Percentiles rank a stretch among this genome's conserved stretches.
These are phyloP conservation scores for Elaeis guineensis DNA, from an alignment of 176 grass and related monocot species.

Conservation along the genomic window DNA sequence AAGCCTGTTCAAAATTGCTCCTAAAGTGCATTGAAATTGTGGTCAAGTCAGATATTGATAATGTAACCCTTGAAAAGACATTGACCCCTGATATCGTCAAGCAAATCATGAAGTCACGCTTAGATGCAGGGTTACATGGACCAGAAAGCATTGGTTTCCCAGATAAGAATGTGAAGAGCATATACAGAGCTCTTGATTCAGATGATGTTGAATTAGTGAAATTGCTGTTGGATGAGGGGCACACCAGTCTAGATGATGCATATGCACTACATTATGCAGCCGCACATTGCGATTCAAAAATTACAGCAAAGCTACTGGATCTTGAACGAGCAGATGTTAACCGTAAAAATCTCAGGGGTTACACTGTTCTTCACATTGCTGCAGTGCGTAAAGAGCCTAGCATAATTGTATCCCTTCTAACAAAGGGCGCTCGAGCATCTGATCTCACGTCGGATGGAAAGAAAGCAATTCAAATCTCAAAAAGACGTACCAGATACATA, in stretches of 20 bases:
- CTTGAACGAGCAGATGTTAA: conserved; percentile 8
- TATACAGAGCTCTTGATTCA: conserved; percentile 6
- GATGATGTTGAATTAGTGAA: conserved; percentile 12
- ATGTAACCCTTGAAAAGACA: conserved; percentile 6
- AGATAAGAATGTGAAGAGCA: not conserved
- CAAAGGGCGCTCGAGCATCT: conserved; percentile 7
- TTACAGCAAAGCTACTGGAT: conserved; percentile 7
- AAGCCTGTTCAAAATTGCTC: not conserved
- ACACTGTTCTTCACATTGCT: conserved; percentile 9
- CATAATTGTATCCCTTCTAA: conserved; percentile 8
- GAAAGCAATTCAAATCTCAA: conserved; percentile 9
- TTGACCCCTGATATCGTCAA: not conserved
- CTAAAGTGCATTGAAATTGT: not conserved
- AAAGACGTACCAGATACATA: not conserved
- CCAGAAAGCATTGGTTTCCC: not conserved
- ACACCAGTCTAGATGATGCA: conserved; percentile 3
- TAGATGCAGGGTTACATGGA: not conserved
- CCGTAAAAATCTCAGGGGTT: not conserved
- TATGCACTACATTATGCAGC: conserved; percentile 15
- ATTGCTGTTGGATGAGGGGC: not conserved
- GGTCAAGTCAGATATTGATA: not conserved
- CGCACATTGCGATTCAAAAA: not conserved
- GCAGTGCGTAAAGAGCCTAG: conserved; percentile 12
- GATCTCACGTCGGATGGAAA: not conserved
- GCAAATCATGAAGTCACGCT: not conserved